Percentiles rank a stretch among this genome's conserved stretches.
Evolutionary conservation across 768 basidiomycete species (phyloP).

Genomic region (Calocybe cyanea): DNA sequence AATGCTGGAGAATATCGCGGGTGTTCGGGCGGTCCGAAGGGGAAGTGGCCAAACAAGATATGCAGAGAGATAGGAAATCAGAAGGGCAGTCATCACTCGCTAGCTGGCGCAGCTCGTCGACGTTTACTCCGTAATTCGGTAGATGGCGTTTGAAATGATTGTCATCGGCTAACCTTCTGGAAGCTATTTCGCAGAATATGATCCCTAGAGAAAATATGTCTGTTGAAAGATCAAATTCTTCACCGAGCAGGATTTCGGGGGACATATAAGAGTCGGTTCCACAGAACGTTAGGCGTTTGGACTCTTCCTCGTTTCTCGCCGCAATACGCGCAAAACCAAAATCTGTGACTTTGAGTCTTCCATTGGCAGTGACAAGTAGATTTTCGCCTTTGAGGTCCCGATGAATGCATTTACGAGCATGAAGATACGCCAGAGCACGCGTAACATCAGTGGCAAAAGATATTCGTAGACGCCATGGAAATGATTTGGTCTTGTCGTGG

Average conservation of each 20-base stretch:
- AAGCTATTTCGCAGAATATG: slow-evolving; percentile 89
- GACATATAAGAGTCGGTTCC: slow-evolving; percentile 97
- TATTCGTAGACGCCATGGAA: slow-evolving; percentile 91
- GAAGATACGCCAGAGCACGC: slow-evolving; percentile 94
- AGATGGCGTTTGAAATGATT: slow-evolving; percentile 70
- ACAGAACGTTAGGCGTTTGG: slow-evolving; percentile 78
- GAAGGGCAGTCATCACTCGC: slow-evolving; percentile 77
- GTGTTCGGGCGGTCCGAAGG: slow-evolving; percentile 73
- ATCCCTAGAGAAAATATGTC: slow-evolving; percentile 94
- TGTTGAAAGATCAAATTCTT: slow-evolving; percentile 90
- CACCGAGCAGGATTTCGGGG: slow-evolving; percentile 88
- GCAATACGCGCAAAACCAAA: slow-evolving; percentile 97
- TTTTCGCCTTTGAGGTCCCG: slow-evolving; percentile 98
- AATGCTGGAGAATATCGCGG: slow-evolving; percentile 70
- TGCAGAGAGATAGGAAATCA: slow-evolving; percentile 68
- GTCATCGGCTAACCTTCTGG: slow-evolving; percentile 83
- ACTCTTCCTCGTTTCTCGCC: slow-evolving; percentile 87
- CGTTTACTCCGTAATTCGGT: slow-evolving; percentile 77
- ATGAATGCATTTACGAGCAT: slow-evolving; percentile 86
- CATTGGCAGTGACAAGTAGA: slow-evolving; percentile 90
- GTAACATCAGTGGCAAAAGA: slow-evolving; percentile 95
- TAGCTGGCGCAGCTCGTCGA: slow-evolving; percentile 61
- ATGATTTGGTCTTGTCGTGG: slow-evolving; percentile 73
- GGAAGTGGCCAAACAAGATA: slow-evolving; percentile 70
- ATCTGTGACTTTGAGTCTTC: slow-evolving; percentile 96